Percentiles rank a stretch among this genome's conserved stretches.
Evolutionary conservation across 805 yeast genomes (phyloP).

Genomic region (Schizosaccharomyces lindneri): DNA sequence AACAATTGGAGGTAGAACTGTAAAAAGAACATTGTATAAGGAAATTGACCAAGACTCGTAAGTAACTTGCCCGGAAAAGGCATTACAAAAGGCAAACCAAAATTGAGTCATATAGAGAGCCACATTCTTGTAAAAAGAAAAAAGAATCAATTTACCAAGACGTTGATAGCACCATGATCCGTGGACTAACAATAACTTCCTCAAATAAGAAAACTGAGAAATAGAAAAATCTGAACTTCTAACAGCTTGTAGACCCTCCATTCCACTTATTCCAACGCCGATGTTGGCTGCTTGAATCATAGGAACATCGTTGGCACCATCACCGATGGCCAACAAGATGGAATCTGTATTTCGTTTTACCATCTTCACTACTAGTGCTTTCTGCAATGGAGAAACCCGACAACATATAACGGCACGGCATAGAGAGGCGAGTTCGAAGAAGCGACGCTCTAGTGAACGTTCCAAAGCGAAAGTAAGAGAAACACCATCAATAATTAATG

Average conservation of each 20-base stretch:
- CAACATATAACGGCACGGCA: constrained; percentile 96
- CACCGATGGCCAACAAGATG: constrained; percentile 80
- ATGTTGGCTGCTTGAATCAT: constrained; percentile 99
- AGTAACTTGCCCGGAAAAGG: constrained; percentile 83
- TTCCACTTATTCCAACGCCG: constrained; percentile 95
- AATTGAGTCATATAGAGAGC: constrained; percentile 93
- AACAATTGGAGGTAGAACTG: constrained; percentile 87
- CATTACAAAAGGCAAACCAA: constrained; percentile 86
- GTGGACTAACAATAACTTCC: constrained; percentile 67
- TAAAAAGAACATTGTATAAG: constrained; percentile 77
- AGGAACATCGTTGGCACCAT: constrained; percentile 96
- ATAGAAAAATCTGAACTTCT: constrained; percentile 92
- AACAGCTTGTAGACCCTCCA: constrained; percentile 99
- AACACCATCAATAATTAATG: constrained; percentile 82
- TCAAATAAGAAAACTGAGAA: constrained; percentile 77
- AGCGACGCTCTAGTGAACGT: constrained; percentile 46
- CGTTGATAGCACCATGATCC: constrained; percentile 97
- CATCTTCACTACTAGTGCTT: constrained; percentile 84
- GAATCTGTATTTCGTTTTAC: constrained; percentile 57
- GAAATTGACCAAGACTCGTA: constrained; percentile 97
- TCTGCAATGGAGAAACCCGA: constrained; percentile 91
- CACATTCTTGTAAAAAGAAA: constrained; percentile 87
- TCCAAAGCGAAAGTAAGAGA: constrained; percentile 73
- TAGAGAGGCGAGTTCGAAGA: constrained; percentile 53
- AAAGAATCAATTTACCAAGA: constrained; percentile 71